Conservation (phyloP, 768 basidiomycete species). For the Lyophyllum atratum region DNA sequence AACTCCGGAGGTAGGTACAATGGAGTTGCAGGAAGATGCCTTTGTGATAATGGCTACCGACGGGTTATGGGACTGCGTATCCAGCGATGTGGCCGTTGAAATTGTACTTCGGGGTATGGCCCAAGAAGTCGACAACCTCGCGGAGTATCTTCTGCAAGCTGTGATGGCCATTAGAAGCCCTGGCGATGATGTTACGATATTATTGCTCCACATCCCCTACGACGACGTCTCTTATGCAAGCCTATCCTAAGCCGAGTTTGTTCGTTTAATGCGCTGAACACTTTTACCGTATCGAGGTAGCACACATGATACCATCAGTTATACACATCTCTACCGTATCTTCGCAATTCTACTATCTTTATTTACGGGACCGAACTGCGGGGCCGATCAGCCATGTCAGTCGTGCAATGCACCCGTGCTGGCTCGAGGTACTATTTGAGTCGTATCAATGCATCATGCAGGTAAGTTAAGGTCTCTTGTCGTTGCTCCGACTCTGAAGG, state of each 20-base stretch:
- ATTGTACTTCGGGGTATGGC: slow-evolving; percentile 33
- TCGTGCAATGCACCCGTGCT: not conserved
- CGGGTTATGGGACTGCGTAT: slow-evolving; percentile 56
- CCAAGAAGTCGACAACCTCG: slow-evolving; percentile 25
- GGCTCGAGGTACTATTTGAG: not conserved
- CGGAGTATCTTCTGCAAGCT: slow-evolving; percentile 27
- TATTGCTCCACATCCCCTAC: slow-evolving; percentile 22
- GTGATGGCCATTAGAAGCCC: slow-evolving; percentile 23
- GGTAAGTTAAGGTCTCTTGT: too few species aligned
- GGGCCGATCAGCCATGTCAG: not conserved
- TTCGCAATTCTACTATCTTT: not conserved
- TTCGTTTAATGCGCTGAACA: not conserved
- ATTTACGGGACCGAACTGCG: not conserved
- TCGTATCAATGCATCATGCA: too few species aligned
- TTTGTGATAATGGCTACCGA: slow-evolving; percentile 57
- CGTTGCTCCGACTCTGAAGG: too few species aligned
- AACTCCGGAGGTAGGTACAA: slow-evolving; percentile 44
- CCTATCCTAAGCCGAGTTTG: not conserved
- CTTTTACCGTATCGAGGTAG: too few species aligned
- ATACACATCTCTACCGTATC: not conserved
- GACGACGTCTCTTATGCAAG: not conserved
- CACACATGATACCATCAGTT: not conserved
- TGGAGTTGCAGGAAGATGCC: slow-evolving; percentile 35
- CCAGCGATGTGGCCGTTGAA: slow-evolving; percentile 47
- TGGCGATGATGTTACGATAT: slow-evolving; percentile 38